Percentiles rank a stretch among this genome's conserved stretches.
Evolutionary conservation across 805 yeast genomes (phyloP).

Genomic region (Ogataea ganodermae): DNA sequence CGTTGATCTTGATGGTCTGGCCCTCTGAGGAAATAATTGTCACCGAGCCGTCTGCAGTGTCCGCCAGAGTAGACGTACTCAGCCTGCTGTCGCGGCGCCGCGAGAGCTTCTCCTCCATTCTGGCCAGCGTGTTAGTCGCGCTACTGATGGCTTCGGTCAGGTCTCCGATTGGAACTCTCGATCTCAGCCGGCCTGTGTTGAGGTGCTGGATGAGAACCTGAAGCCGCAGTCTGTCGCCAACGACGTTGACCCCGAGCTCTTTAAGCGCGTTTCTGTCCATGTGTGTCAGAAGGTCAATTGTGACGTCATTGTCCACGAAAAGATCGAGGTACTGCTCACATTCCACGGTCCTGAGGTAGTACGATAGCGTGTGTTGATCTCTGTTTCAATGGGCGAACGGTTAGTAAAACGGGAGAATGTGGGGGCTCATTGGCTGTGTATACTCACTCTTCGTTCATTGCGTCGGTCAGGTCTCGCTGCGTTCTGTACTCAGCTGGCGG

Average conservation of each 20-base stretch:
- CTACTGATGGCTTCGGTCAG: slow-evolving; percentile 24
- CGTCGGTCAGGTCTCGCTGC: not conserved
- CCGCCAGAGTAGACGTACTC: not conserved
- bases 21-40: slow-evolving; percentile 80
- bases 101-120: slow-evolving; percentile 15
- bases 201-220: slow-evolving; percentile 56
- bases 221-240: slow-evolving; percentile 81
- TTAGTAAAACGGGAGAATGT: too few species aligned
- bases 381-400: slow-evolving; percentile 7
- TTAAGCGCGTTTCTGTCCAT: slow-evolving; percentile 64
- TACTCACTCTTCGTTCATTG: slow-evolving; percentile 14
- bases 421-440: too few species aligned
- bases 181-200: slow-evolving; percentile 36
- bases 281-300: slow-evolving; percentile 56
- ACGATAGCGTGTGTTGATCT: slow-evolving; percentile 20
- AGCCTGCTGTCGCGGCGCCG: slow-evolving; percentile 2
- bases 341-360: slow-evolving; percentile 28
- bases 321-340: slow-evolving; percentile 30
- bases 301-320: slow-evolving; percentile 51
- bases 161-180: slow-evolving; percentile 20
- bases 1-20: slow-evolving; percentile 62
- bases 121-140: slow-evolving; percentile 18
- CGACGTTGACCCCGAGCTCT: slow-evolving; percentile 70
- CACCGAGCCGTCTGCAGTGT: slow-evolving; percentile 34
- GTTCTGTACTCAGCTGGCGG: not conserved